A percentile compares a stretch with the other conserved stretches of the same genome.
phyloP scores from a whole-genome alignment of 1,284 basidiomycete genomes.

The Wallemia mellicola region DNA sequence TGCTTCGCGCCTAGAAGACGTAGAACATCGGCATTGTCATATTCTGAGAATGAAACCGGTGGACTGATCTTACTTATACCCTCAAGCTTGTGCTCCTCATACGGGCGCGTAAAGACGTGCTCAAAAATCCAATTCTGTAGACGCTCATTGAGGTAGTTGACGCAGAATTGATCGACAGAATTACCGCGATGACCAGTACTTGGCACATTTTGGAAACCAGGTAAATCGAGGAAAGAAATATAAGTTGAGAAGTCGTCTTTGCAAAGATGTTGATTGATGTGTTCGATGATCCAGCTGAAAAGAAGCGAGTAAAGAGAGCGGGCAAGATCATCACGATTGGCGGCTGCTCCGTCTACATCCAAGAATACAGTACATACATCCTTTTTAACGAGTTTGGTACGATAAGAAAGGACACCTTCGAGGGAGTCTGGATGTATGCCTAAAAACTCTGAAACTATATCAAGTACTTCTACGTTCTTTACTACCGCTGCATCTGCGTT shows the following conservation, averaged over 20 bases:
- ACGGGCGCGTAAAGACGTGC: constrained; percentile 43
- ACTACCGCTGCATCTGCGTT: constrained; percentile 73
- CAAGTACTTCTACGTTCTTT: constrained; percentile 43
- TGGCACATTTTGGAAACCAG: constrained; percentile 68
- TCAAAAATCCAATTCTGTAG: constrained; percentile 58
- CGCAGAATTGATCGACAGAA: constrained; percentile 78
- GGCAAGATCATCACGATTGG: constrained; percentile 75
- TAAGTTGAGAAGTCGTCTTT: constrained; percentile 69
- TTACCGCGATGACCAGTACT: constrained; percentile 33
- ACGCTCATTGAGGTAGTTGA: constrained; percentile 85
- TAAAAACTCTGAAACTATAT: constrained; percentile 63
- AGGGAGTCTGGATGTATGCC: constrained; percentile 46
- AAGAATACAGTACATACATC: constrained; percentile 89
- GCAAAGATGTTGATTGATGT: constrained; percentile 79
- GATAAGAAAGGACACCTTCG: constrained; percentile 64
- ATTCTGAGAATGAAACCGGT: constrained; percentile 32
- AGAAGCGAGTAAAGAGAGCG: constrained; percentile 76
- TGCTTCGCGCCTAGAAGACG: constrained; percentile 60
- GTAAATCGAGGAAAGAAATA: constrained; percentile 81
- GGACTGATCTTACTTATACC: constrained; percentile 44
- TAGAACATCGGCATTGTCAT: constrained; percentile 72
- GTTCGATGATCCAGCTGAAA: constrained; percentile 88
- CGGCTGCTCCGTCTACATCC: constrained; percentile 68
- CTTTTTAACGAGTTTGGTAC: constrained; percentile 68
- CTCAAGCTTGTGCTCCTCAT: constrained; percentile 54